Percentiles rank a stretch among this genome's conserved stretches.
Conservation (phyloP, 1,284 basidiomycete species). For the Jaminaea rosea region DNA sequence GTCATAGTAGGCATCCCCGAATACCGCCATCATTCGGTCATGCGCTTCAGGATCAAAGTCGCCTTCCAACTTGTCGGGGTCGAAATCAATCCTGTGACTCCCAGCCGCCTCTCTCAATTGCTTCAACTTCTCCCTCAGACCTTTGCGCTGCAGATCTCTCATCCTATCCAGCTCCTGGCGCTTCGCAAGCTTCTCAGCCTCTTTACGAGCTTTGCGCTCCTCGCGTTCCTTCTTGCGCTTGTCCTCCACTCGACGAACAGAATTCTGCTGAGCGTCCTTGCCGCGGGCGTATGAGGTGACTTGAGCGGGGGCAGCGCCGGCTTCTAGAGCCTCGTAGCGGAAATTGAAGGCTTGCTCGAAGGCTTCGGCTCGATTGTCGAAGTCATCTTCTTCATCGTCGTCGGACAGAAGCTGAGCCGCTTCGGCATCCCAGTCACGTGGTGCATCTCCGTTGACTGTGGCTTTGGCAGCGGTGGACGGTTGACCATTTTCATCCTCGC, state of each 20-base stretch:
- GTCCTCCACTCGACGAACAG: constrained; percentile 36
- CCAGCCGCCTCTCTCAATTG: constrained; percentile 35
- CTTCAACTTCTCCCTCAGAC: constrained; percentile 40
- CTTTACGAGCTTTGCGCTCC: constrained; percentile 36
- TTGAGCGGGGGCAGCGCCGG: constrained; percentile 25
- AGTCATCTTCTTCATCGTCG: constrained; percentile 12
- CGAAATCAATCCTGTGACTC: constrained; percentile 25
- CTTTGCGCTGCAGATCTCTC: constrained; percentile 35
- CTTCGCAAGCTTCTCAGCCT: constrained; percentile 37
- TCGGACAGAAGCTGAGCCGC: constrained; percentile 36
- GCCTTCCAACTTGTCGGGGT: constrained; percentile 30
- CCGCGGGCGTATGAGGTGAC: constrained; percentile 39
- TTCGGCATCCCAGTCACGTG: constrained; percentile 42
- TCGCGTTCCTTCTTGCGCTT: constrained; percentile 39
- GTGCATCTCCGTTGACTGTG: neutral
- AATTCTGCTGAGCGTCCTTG: constrained; percentile 6
- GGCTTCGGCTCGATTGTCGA: constrained; percentile 42
- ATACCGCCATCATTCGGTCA: constrained; percentile 38
- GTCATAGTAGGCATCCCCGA: constrained; percentile 37
- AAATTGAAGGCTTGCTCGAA: constrained; percentile 47
- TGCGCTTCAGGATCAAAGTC: constrained; percentile 45
- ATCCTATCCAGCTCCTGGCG: constrained; percentile 36
- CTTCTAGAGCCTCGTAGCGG: constrained; percentile 38
- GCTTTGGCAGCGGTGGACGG: neutral
- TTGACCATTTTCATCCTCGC: neutral